phyloP scores from a whole-genome alignment of 2,329 filamentous ascomycete species.

The Penicillium sp. region DNA sequence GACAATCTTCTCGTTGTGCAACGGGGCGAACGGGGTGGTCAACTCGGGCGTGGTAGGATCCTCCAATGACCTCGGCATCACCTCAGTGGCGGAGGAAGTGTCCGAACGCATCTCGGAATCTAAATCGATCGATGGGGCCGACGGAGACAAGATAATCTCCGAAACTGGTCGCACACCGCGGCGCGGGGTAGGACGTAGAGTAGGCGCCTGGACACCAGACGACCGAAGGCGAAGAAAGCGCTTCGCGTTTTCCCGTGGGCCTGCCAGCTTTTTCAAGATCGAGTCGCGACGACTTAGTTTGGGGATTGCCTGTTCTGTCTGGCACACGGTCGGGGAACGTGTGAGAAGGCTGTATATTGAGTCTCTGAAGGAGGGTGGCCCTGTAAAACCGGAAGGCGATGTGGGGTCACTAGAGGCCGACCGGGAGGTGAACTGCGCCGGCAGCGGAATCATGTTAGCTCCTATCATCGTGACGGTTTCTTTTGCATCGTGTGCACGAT shows the following conservation, averaged over 20 bases:
- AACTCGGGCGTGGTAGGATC: conserved; percentile 27
- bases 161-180: conserved; percentile 35
- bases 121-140: conserved; percentile 26
- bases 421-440: conserved; percentile 30
- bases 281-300: conserved; percentile 30
- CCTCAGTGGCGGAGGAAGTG: conserved; percentile 31
- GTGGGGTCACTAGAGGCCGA: conserved; percentile 25
- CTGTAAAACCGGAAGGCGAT: conserved; percentile 19
- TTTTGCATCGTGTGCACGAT: conserved; percentile 1
- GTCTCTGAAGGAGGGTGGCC: conserved; percentile 14
- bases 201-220: conserved; percentile 29
- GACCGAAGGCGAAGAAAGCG: conserved; percentile 46
- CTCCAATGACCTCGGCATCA: conserved; percentile 22
- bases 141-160: conserved; percentile 37
- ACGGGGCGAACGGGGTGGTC: conserved; percentile 32
- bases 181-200: conserved; percentile 23
- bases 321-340: conserved; percentile 24
- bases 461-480: conserved; percentile 29
- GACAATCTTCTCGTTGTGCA: conserved; percentile 50
- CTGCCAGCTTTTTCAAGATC: conserved; percentile 45
- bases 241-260: conserved; percentile 50
- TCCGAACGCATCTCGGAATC: conserved; percentile 29
- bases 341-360: conserved; percentile 26
- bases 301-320: conserved; percentile 24
- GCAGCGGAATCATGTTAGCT: conserved; percentile 29